These are phyloP conservation scores for Alternaria panax DNA, from an alignment of 2,329 filamentous ascomycete genomes.

Conservation along the genomic window DNA sequence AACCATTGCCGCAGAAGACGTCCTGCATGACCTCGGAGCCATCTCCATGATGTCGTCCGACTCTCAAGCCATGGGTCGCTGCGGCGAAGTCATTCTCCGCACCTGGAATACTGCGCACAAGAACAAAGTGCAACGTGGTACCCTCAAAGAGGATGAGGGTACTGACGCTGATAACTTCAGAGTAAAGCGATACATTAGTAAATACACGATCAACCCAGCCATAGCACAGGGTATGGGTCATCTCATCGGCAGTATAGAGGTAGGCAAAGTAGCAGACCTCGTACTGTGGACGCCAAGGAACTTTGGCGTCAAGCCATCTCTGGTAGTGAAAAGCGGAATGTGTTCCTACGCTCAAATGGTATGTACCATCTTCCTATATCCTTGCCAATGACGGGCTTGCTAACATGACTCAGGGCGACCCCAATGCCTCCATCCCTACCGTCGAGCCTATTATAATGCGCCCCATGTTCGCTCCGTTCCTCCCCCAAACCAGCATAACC, in stretches of 20 bases:
- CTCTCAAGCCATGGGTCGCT: slow-evolving; percentile 95
- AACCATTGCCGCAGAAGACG: slow-evolving; percentile 95
- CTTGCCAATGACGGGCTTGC: background rate
- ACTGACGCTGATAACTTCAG: slow-evolving; percentile 87
- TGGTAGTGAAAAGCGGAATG: slow-evolving; percentile 87
- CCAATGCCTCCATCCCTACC: slow-evolving; percentile 73
- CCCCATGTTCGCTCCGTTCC: slow-evolving; percentile 82
- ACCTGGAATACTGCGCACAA: slow-evolving; percentile 99
- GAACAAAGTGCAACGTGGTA: slow-evolving; percentile 87
- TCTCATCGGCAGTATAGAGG: slow-evolving; percentile 83
- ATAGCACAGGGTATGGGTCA: slow-evolving; percentile 90
- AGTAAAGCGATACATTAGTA: slow-evolving; percentile 91
- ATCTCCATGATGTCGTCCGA: slow-evolving; percentile 98
- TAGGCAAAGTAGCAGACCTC: slow-evolving; percentile 88
- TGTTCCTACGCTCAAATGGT: slow-evolving; percentile 87
- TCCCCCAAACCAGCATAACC: slow-evolving; percentile 76
- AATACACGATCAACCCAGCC: slow-evolving; percentile 95
- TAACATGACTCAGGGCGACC: slow-evolving; percentile 51
- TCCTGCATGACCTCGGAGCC: slow-evolving; percentile 91
- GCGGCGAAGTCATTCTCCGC: slow-evolving; percentile 88
- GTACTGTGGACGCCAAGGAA: slow-evolving; percentile 84
- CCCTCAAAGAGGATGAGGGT: slow-evolving; percentile 77
- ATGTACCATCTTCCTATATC: slow-evolving; percentile 33
- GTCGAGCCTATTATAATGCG: slow-evolving; percentile 84
- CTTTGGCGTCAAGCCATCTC: slow-evolving; percentile 85